Evolutionary conservation across 2,329 filamentous ascomycete species (phyloP).

Genomic region (Calonectria pseudoreteaudii): DNA sequence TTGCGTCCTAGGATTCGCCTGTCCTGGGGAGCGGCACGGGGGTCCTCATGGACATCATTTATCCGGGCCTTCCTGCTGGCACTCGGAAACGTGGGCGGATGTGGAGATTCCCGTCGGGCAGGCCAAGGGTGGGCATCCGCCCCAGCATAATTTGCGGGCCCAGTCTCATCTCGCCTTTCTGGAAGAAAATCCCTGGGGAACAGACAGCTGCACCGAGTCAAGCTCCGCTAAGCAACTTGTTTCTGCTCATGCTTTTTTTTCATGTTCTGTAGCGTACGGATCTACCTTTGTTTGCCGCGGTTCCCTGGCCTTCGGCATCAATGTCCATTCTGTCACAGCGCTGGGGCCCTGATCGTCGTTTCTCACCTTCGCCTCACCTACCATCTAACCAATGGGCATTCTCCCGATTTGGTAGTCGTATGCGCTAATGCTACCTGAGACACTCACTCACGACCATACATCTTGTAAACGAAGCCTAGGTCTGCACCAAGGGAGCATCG

Average conservation of each 20-base stretch:
- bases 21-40: neutral
- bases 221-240: constrained; percentile 18
- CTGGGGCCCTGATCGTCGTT: constrained; percentile 16
- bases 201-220: constrained; percentile 25
- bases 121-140: constrained; percentile 22
- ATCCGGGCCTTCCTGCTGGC: constrained; percentile 15
- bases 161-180: constrained; percentile 35
- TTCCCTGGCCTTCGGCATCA: constrained; percentile 18
- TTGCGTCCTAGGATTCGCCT: neutral
- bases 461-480: neutral
- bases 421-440: constrained; percentile 21
- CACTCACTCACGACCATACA: constrained; percentile 4
- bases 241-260: constrained; percentile 5
- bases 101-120: constrained; percentile 8
- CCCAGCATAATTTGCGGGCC: constrained; percentile 31
- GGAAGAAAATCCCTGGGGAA: constrained; percentile 27
- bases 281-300: constrained; percentile 13
- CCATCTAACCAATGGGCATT: neutral
- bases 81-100: constrained; percentile 22
- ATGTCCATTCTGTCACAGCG: constrained; percentile 19
- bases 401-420: constrained; percentile 26
- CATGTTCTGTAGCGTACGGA: neutral
- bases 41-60: neutral
- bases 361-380: constrained; percentile 12
- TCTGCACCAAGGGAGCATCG: constrained; percentile 15